Conservation (phyloP, 1,139 yeast genomes). For the Hyphopichia fennica region DNA sequence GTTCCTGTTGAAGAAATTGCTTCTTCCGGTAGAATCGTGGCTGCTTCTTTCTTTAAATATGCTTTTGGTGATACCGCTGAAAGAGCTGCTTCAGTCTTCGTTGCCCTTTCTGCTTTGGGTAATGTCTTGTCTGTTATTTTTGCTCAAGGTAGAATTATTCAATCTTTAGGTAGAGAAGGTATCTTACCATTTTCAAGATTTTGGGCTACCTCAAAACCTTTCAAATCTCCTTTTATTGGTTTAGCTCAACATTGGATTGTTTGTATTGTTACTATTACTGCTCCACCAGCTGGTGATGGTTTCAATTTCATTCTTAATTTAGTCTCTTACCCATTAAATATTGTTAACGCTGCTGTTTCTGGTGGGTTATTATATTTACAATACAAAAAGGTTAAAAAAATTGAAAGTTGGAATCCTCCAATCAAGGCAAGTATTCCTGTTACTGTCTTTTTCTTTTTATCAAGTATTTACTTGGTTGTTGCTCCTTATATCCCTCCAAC, state of each 20-base stretch:
- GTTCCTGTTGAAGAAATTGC: constrained; percentile 48
- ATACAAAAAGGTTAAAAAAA: constrained; percentile 52
- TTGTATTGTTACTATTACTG: constrained; percentile 46
- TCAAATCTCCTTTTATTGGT: constrained; percentile 52
- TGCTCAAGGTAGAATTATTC: constrained; percentile 51
- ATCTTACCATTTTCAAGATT: constrained; percentile 46
- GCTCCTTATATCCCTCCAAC: constrained; percentile 85
- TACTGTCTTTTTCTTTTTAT: constrained; percentile 60
- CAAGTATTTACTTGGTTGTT: constrained; percentile 68
- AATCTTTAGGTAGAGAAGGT: constrained; percentile 51
- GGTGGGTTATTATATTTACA: constrained; percentile 42
- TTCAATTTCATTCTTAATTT: constrained; percentile 49
- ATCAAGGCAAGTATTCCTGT: constrained; percentile 67
- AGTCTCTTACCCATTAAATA: constrained; percentile 52
- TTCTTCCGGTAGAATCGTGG: constrained; percentile 44
- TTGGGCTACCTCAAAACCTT: constrained; percentile 45
- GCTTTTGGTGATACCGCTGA: constrained; percentile 49
- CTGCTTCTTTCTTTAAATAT: constrained; percentile 45
- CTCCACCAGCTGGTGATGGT: constrained; percentile 54
- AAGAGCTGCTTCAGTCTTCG: constrained; percentile 49
- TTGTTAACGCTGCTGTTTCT: constrained; percentile 48
- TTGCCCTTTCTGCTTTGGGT: constrained; percentile 51
- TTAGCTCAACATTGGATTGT: constrained; percentile 60
- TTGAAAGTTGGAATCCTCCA: constrained; percentile 70
- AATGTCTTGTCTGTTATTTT: constrained; percentile 50